Evolutionary conservation across 768 basidiomycete species (phyloP), one percentile per base, ranked within the genome.

Genomic region (Leccinum longicurvipes): DNA sequence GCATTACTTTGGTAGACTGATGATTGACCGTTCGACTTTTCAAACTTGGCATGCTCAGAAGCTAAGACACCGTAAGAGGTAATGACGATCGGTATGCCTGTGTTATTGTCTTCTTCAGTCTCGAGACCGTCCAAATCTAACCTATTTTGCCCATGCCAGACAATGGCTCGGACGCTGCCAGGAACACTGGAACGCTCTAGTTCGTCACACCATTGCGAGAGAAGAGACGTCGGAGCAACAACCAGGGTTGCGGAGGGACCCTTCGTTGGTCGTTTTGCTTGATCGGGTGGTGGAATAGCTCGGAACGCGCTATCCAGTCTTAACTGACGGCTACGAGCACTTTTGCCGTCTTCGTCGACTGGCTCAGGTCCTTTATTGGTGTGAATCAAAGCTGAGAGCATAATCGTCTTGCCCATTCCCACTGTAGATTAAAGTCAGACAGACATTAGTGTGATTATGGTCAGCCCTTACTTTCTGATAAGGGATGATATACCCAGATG

Each of bases 381-480:
- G 59, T 95, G 93, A 24, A 97, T 89, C 50, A 97, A 81, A 10
- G 92, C 85, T 2, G 93, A 91, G 31, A 97, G 71, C 91, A 94
- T 94, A 60, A 94, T 93, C 1, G 92, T 93, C 74, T 95, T 95
- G 7, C 93, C 93, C 84, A 95, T 89, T n/a, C 92, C 92, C 92
- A 94, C 91, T 92, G 51, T 42, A 11, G 59, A 51, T 56, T 14
- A 53, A 24, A 28, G 49, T 55, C 46, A 61, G 14, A 27, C 58
- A 12, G 50, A 42, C 36, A 32, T 10, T 23, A 17, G 21, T n/a
- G 36, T 49, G 45, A 48, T 41, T 60, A 50, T 42, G 21, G 19
- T 53, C 21, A 32, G 3, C 65, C 6, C 81, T 63, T 67, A 84
- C 82, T 84, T 70, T 84, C 83, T 84, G 54, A 24, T 32, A 17